Percentiles rank a stretch among this genome's conserved stretches.
Evolutionary conservation across 2,329 filamentous ascomycete species (phyloP).

Genomic region (Paracoccidioides lutzii): DNA sequence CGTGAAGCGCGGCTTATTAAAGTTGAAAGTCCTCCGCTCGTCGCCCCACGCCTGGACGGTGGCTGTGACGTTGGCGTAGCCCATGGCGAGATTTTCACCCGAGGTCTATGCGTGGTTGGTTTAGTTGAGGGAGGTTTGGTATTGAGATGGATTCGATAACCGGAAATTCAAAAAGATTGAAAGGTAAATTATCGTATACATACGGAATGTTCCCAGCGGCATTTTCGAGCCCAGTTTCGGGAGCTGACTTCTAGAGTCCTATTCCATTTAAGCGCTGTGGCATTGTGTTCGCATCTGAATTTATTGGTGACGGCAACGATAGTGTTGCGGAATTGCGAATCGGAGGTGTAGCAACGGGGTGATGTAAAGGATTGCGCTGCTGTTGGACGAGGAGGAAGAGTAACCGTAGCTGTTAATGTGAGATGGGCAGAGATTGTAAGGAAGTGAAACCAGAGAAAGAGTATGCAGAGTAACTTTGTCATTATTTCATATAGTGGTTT

Average conservation of each 20-base stretch:
- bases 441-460: background rate
- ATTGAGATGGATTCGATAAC: no score
- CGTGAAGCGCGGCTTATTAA: constrained; percentile 39
- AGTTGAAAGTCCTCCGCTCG: constrained; percentile 49
- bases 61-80: constrained; percentile 46
- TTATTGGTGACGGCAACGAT: constrained; percentile 43
- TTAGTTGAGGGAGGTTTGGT: background rate
- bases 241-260: constrained; percentile 46
- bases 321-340: background rate
- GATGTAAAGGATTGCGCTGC: background rate
- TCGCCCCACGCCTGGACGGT: constrained; percentile 55
- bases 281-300: constrained; percentile 52
- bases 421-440: background rate
- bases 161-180: no score
- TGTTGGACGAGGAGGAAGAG: background rate
- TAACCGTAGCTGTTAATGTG: background rate
- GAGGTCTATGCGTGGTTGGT: constrained; percentile 15
- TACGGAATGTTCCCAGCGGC: constrained; percentile 32
- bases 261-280: constrained; percentile 51
- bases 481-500: background rate
- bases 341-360: background rate
- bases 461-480: background rate
- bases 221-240: constrained; percentile 34
- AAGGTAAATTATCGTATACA: background rate
- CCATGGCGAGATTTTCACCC: constrained; percentile 63